Conservation (phyloP, 208 protist genomes). For the Leishmania braziliensis region DNA sequence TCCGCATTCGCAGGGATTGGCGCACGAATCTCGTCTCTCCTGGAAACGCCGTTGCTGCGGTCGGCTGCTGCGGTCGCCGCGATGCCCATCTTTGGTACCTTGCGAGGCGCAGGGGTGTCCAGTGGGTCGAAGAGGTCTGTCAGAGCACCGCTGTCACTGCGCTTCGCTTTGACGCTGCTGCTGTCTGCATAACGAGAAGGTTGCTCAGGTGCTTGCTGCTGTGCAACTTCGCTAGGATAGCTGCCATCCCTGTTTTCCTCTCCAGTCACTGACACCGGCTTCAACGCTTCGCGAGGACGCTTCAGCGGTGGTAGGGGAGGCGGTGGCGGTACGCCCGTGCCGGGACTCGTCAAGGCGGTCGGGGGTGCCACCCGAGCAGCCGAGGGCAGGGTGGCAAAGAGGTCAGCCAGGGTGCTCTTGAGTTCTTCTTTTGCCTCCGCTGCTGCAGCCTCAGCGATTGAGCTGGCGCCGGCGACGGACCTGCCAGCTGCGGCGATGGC, state of each 20-base stretch:
- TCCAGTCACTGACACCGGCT: background rate
- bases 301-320: constrained; percentile 19
- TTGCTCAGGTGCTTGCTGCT: background rate
- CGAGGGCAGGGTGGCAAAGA: constrained; percentile 25
- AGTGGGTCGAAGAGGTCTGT: constrained; percentile 14
- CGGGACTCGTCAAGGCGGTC: constrained; percentile 1
- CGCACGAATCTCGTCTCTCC: background rate
- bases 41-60: background rate
- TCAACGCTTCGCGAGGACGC: constrained; percentile 20
- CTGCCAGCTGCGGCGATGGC: background rate
- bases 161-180: background rate
- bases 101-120: constrained; percentile 23
- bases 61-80: background rate
- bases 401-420: constrained; percentile 20
- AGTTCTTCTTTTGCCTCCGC: constrained; percentile 27
- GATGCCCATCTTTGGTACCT: constrained; percentile 15
- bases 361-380: background rate
- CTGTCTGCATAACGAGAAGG: background rate
- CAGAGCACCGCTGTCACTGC: constrained; percentile 3
- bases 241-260: background rate
- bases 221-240: background rate
- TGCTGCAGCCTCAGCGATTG: constrained; percentile 7
- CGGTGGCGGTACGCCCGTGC: constrained; percentile 1
- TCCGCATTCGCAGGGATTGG: background rate
- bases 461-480: background rate